Evolutionary conservation across 2,329 filamentous ascomycete species (phyloP), one percentile per base, ranked within the genome.

Genomic region (Paecilomyces niveus): DNA sequence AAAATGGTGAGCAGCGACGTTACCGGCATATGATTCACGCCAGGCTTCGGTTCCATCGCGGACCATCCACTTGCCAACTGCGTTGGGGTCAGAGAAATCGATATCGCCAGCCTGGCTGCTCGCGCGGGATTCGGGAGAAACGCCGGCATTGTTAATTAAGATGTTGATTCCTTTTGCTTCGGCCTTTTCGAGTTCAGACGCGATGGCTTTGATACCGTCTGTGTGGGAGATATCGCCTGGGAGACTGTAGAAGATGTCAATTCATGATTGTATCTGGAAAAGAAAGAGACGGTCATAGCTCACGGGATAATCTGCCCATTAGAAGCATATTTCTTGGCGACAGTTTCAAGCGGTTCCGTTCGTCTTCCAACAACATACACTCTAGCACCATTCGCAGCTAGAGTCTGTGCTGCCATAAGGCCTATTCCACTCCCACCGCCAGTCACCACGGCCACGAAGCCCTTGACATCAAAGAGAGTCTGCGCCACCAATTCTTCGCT

Each of bases 81-180:
- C 56, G 35, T 56, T 53, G 4, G 58, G 45, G 51, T 61, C 56
- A 7, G 39, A 57, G 57, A 64, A 64, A 55, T 66, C 62, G 31
- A 62, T 22, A 18, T 29, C 22, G n/a, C 15, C 21, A 32, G 76
- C 51, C 76, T 72, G 6, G 64, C 78, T 82, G 55, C 77, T 78
- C 1, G 81, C 84, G 55, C 75, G 73, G 51, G 81, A 75, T 62
- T 84, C 82, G 32, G 75, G 72, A 13, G 81, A 80, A 57, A 83
- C 76, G 1, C 81, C 65, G 10, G 65, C 64, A 26, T 69, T 70
- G 62, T 71, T 72, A 58, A 72, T 62, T 1, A 71, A 63, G 51
- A 85, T 66, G 58, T 84, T 80, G 31, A 85, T 79, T 3, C 81
- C 81, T 7, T 78, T 76, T 1, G 78, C 71, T 63, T 84, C 82